Base-by-base conservation (phyloP, 441 rosid genomes). In the Dalechampia spathulata region DNA sequence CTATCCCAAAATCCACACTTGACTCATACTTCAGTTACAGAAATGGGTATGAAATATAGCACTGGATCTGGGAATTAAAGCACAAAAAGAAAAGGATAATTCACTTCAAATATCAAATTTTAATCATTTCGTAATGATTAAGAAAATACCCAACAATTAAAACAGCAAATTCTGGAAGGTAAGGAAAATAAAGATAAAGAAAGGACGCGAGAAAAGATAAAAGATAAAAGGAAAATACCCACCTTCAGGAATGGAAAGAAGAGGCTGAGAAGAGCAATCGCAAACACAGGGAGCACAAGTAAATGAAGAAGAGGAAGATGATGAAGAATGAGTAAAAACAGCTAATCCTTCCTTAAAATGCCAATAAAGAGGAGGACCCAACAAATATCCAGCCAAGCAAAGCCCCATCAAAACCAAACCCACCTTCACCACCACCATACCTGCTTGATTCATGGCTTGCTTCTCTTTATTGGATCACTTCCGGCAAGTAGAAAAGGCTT, bases 281-380 rank as follows among this genome's bases (percentile, higher is more conserved):
- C 95, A 92, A 53, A 61, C 55, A 47, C 96, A 86, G 41, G 83
- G 75, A 44, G 90, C 39, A 66, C 97, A 92, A n/a, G n/a, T n/a
- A n/a, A n/a, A n/a, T 53, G 79, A 39, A 22, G 74, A 52, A 15
- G 61, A 43, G 10, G 65, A 66, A 10, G 73, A n/a, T n/a, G n/a
- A n/a, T n/a, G n/a, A 71, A 47, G 78, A 76, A 61, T 19, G 76
- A 60, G 69, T 72, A 25, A 81, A 71, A 11, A 84, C 83, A 11
- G 75, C 90, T 40, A 86, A 57, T 1, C 81, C 96, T 56, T 89
- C 98, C 60, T 75, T 74, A 74, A 89, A 75, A 40, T 92, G 96
- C 96, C 96, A 92, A 72, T 92, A 86, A 17, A 92, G 81, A 27
- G 98, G 96, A 0, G 96, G 96, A 43, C 98, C 96, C 38, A 92